A percentile compares a stretch with the other conserved stretches of the same genome.
phyloP scores from a whole-genome alignment of 345 rosid species.

The Populus davidiana region DNA sequence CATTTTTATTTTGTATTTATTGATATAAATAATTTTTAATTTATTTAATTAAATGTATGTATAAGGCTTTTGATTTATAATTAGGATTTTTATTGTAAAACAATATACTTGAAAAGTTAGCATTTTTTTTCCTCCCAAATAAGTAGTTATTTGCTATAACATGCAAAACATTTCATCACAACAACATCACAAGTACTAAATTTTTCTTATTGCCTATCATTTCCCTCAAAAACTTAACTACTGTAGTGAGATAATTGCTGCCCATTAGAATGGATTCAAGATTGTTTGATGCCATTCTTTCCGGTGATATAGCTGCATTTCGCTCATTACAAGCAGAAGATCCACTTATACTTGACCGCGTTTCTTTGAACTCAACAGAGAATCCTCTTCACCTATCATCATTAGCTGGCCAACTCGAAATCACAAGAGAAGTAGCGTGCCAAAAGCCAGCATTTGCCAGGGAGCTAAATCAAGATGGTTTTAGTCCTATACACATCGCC shows the following conservation, averaged over 20 bases:
- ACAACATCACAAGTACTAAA: too few species aligned
- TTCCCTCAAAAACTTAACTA: too few species aligned
- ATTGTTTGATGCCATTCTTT: slow-evolving; percentile 15
- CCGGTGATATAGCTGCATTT: background rate
- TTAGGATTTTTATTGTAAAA: too few species aligned
- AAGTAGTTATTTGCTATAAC: too few species aligned
- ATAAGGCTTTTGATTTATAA: too few species aligned
- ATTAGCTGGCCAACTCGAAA: background rate
- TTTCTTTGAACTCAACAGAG: background rate
- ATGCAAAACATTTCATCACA: too few species aligned
- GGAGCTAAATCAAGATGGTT: slow-evolving; percentile 11
- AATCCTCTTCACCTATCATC: background rate
- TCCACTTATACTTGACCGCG: background rate
- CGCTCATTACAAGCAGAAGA: background rate
- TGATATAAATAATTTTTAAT: accelerated
- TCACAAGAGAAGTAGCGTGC: background rate
- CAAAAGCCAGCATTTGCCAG: background rate
- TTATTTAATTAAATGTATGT: too few species aligned
- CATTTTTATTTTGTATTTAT: too few species aligned
- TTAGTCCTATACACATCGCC: slow-evolving; percentile 11
- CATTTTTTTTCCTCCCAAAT: too few species aligned
- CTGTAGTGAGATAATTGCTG: background rate
- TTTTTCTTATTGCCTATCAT: too few species aligned
- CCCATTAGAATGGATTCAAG: slow-evolving; percentile 13
- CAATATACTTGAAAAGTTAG: too few species aligned